A percentile compares a stretch with the other conserved stretches of the same genome.
Evolutionary conservation across 371 early-diverging fungal genomes (phyloP).

Genomic region (Ordospora pajunii): DNA sequence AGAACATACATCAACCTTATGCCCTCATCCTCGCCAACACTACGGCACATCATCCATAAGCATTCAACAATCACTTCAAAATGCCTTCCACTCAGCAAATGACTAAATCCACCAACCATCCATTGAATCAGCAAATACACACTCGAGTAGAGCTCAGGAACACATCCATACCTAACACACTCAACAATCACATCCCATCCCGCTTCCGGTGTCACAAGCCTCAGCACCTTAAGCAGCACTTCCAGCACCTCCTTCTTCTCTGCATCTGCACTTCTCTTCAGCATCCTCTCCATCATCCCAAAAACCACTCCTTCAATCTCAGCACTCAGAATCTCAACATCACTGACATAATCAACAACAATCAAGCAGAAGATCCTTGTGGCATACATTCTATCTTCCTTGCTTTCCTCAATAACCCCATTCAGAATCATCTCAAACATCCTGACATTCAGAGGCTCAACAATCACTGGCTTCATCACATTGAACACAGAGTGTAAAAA

Average conservation of each 20-base stretch:
- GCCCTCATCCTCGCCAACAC: neutral
- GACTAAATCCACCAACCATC: neutral
- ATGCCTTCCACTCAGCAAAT: neutral
- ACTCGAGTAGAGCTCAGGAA: neutral
- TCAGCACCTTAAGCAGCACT: neutral
- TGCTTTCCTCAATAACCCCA: neutral
- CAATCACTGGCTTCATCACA: neutral
- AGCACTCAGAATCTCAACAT: neutral
- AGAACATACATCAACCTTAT: neutral
- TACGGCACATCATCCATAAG: neutral
- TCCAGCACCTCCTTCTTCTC: neutral
- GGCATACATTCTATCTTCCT: neutral
- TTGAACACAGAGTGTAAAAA: slow-evolving; percentile 1
- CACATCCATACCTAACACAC: neutral
- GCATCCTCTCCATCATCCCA: neutral
- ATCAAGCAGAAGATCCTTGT: neutral
- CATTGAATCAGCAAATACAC: neutral
- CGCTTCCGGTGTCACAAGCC: neutral
- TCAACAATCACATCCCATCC: neutral
- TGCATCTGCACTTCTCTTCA: neutral
- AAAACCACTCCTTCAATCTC: slow-evolving; percentile 3
- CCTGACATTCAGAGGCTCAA: neutral
- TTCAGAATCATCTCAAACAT: slow-evolving; percentile 4
- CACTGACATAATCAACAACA: neutral
- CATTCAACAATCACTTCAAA: neutral